Evolutionary conservation across 129 eudicot genomes (phyloP), one percentile per base, ranked within the genome.

Genomic region (Logfia minima): DNA sequence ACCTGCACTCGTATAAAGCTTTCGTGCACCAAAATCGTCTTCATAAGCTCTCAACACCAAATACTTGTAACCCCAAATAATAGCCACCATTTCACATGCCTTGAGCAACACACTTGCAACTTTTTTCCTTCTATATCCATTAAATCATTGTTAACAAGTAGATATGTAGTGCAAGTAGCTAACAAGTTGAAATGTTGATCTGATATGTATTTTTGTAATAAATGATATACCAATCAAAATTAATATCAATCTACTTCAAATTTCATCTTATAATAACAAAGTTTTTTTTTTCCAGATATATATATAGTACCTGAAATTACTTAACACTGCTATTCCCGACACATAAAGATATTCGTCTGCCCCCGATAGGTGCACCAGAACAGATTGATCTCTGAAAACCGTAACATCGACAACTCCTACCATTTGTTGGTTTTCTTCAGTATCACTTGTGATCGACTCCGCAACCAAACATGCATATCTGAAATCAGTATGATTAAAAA

Each of bases 391-490:
- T 52, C 91, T 77, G 19, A 74, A 78, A 8, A 88, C 92, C 2
- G 96, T 89, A 23, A 80, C 85, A 22, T 95, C 97, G 8, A 95
- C 97, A 1, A 95, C 96, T 63, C 99, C 99, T 19, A 85, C 97
- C 43, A 88, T 74, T 67, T 83, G 83, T 28, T 58, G 68, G 29
- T 55, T 70, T 16, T 69, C 68, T 26, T 58, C 77, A 6, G 24
- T 8, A 14, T 78, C 68, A 11, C 31, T 26, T 19, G 77, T 76
- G 58, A 18, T 64, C 0, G 65, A 21, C 76, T 91, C 90, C 4
- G 97, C 99, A 74, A 95, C 97, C 82, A 94, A 83, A 83, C 98
- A 94, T 13, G 98, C 97, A 70, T 94, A 94, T 92, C 99, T 95
- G 84, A 58, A 62, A 8, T 63, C 79, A 22, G 18, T 29, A 26